These are phyloP conservation scores for Sugiyamaella americana DNA, from an alignment of 805 yeast genomes.

Conservation along the genomic window DNA sequence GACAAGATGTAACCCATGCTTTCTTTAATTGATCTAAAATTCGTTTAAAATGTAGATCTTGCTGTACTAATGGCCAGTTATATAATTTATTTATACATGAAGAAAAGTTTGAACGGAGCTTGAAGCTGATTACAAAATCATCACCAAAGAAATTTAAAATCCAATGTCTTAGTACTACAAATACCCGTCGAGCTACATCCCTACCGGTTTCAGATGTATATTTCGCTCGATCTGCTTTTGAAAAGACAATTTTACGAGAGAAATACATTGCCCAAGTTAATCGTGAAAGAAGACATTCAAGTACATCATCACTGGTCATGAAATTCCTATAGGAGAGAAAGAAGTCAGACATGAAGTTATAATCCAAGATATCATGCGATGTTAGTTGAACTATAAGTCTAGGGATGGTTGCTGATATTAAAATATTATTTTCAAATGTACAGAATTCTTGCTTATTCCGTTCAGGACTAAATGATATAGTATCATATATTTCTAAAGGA, in stretches of 20 bases:
- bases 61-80: slow-evolving; percentile 24
- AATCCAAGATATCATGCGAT: slow-evolving; percentile 68
- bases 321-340: slow-evolving; percentile 77
- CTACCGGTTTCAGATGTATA: slow-evolving; percentile 49
- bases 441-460: slow-evolving; percentile 8
- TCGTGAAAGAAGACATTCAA: slow-evolving; percentile 57
- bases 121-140: slow-evolving; percentile 59
- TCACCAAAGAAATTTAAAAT: slow-evolving; percentile 77
- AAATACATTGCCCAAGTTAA: slow-evolving; percentile 55
- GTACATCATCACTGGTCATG: slow-evolving; percentile 49
- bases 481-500: slow-evolving; percentile 15
- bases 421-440: slow-evolving; percentile 4
- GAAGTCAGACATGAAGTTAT: slow-evolving; percentile 75
- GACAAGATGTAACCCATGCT: slow-evolving; percentile 41
- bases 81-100: slow-evolving; percentile 34
- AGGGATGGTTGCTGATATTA: slow-evolving; percentile 22
- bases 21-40: slow-evolving; percentile 43
- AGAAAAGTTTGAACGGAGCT: slow-evolving; percentile 41
- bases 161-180: slow-evolving; percentile 88
- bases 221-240: no score
- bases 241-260: slow-evolving; percentile 6
- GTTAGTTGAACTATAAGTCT: slow-evolving; percentile 41
- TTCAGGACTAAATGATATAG: slow-evolving; percentile 15
- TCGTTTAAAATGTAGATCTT: slow-evolving; percentile 26
- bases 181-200: slow-evolving; percentile 68